phyloP scores from a whole-genome alignment of 1,284 basidiomycete species.

The Pseudozyma sp. region DNA sequence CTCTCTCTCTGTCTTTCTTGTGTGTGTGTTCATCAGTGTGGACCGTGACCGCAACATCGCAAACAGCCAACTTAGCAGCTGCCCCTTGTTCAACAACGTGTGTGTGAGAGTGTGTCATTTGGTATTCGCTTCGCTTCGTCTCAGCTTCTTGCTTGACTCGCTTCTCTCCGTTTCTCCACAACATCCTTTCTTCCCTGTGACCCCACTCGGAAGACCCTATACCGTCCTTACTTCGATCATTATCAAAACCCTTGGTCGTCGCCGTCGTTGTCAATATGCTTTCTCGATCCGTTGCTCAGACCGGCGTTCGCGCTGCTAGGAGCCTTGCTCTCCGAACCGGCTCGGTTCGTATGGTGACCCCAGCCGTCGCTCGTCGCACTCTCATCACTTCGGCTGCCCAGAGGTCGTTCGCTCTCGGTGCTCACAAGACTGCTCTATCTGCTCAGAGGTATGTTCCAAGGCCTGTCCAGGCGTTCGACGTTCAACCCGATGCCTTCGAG shows the following conservation, averaged over 20 bases:
- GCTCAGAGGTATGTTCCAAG: conserved; percentile 36
- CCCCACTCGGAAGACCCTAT: conserved; percentile 4
- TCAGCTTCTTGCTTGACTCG: too few relatives aligned
- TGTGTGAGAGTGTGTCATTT: too few relatives aligned
- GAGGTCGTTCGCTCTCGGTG: conserved; percentile 23
- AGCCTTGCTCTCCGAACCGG: conserved; percentile 41
- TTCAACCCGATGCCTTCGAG: too few relatives aligned
- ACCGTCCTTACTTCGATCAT: neutral
- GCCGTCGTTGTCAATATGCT: conserved; percentile 20
- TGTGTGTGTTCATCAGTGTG: too few relatives aligned
- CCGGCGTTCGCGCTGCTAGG: conserved; percentile 40
- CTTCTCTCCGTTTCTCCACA: too few relatives aligned
- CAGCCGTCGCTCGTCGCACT: conserved; percentile 45
- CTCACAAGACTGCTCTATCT: conserved; percentile 29
- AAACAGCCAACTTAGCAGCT: too few relatives aligned
- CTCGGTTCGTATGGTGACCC: conserved; percentile 40
- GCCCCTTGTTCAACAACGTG: too few relatives aligned
- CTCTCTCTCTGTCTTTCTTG: too few relatives aligned
- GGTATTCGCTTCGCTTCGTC: too few relatives aligned
- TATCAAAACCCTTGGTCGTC: neutral
- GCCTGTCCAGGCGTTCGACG: neutral
- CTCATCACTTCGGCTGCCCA: conserved; percentile 41
- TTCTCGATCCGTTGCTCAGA: conserved; percentile 42
- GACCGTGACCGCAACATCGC: too few relatives aligned
- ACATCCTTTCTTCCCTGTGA: neutral